These are phyloP conservation scores for Auriscalpium orientale DNA, from an alignment of 768 basidiomycete genomes.

Conservation along the genomic window DNA sequence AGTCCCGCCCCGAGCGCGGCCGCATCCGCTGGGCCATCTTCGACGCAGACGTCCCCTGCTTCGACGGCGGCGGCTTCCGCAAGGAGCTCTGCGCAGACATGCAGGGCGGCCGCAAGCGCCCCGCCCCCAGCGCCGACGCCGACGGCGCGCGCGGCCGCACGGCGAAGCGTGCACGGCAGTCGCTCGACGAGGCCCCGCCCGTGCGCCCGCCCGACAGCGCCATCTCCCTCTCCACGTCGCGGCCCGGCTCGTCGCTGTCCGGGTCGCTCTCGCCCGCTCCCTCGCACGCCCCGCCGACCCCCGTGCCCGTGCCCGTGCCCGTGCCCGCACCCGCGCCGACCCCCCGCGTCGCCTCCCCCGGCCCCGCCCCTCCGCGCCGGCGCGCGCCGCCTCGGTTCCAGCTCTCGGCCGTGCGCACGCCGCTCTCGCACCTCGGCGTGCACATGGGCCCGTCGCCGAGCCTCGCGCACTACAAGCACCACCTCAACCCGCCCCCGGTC, in stretches of 20 bases:
- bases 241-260: too few species aligned
- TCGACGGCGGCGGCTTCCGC: conserved; percentile 75
- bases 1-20: conserved; percentile 70
- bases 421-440: conserved; percentile 58
- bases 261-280: too few species aligned
- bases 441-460: conserved; percentile 65
- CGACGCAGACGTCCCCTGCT: conserved; percentile 76
- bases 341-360: conserved; percentile 26
- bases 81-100: conserved; percentile 43
- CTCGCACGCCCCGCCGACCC: too few species aligned
- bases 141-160: conserved; percentile 15
- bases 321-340: neutral
- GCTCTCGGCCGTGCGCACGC: conserved; percentile 59
- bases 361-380: conserved; percentile 30
- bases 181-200: neutral
- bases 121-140: neutral
- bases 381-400: conserved; percentile 24
- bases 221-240: too few species aligned
- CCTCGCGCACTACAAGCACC: conserved; percentile 59
- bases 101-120: conserved; percentile 22
- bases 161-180: conserved; percentile 25
- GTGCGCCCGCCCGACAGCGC: too few species aligned
- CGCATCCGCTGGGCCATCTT: conserved; percentile 85
- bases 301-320: too few species aligned
- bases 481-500: conserved; percentile 55